phyloP scores from a whole-genome alignment of 306 rosid genomes.

The Medicago lupulina region DNA sequence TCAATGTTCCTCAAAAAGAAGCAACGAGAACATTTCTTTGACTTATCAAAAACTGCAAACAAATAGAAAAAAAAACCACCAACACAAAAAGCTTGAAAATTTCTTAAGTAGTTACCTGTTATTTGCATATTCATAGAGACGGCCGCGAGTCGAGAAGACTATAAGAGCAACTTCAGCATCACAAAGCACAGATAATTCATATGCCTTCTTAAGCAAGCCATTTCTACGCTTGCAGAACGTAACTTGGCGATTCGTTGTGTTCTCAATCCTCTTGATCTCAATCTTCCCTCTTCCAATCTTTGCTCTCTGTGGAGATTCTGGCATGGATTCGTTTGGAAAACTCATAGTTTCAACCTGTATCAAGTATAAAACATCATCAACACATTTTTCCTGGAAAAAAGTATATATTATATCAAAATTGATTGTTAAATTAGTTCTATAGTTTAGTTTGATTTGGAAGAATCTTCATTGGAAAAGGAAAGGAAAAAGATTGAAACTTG shows the following conservation, averaged over 20 bases:
- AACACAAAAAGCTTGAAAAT: constrained; percentile 34
- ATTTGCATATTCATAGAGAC: constrained; percentile 62
- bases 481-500: constrained; percentile 23
- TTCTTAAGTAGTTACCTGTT: constrained; percentile 43
- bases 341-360: constrained; percentile 60
- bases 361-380: constrained; percentile 39
- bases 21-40: constrained; percentile 28
- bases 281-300: constrained; percentile 63
- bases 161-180: constrained; percentile 81
- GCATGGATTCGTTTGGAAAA: constrained; percentile 58
- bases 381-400: background rate
- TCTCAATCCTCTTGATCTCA: constrained; percentile 59
- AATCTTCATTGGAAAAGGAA: background rate
- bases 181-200: constrained; percentile 78
- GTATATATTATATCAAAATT: background rate
- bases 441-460: constrained; percentile 10
- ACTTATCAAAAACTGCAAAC: background rate
- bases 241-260: constrained; percentile 58
- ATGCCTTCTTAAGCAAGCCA: constrained; percentile 62
- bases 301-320: constrained; percentile 43
- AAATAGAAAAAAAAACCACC: background rate
- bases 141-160: constrained; percentile 59
- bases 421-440: background rate
- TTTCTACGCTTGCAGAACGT: constrained; percentile 61
- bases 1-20: constrained; percentile 8